Percentiles rank a stretch among this genome's conserved stretches.
phyloP scores from a whole-genome alignment of 257 asterid genomes.

The Capsicum baccatum region DNA sequence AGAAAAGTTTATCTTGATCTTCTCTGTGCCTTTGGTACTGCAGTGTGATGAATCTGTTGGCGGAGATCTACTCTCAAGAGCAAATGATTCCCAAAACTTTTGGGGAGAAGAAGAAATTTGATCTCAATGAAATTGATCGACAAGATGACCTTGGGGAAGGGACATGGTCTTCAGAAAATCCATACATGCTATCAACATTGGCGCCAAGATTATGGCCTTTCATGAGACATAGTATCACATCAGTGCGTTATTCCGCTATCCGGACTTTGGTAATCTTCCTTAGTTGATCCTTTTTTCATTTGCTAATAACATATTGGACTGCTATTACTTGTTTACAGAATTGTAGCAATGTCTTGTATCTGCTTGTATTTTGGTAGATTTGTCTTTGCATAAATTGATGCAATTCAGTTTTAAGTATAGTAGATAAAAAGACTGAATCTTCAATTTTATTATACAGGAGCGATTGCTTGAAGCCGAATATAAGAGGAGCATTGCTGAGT shows the following conservation, averaged over 20 bases:
- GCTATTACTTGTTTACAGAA: not conserved
- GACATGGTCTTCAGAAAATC: constrained; percentile 70
- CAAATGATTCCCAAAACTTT: constrained; percentile 83
- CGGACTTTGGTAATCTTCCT: constrained; percentile 81
- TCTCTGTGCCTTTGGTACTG: constrained; percentile 41
- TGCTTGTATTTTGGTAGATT: constrained; percentile 17
- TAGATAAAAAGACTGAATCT: not conserved
- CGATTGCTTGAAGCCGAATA: constrained; percentile 95
- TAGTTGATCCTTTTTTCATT: constrained; percentile 13
- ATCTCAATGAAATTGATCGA: constrained; percentile 74
- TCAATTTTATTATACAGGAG: constrained; percentile 64
- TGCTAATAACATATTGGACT: not conserved
- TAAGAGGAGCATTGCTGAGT: constrained; percentile 68
- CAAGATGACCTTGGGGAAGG: constrained; percentile 70
- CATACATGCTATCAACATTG: constrained; percentile 72
- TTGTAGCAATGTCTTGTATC: constrained; percentile 1
- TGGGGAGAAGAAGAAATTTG: constrained; percentile 68
- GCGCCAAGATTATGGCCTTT: constrained; percentile 99
- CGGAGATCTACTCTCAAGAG: constrained; percentile 97
- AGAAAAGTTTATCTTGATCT: constrained; percentile 22
- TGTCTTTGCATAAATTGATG: not conserved
- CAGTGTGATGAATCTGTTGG: constrained; percentile 99
- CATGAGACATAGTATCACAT: constrained; percentile 96
- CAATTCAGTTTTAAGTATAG: not conserved
- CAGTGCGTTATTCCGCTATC: constrained; percentile 96